phyloP scores from a whole-genome alignment of 2,329 filamentous ascomycete species.

The Pezicula radicicola region DNA sequence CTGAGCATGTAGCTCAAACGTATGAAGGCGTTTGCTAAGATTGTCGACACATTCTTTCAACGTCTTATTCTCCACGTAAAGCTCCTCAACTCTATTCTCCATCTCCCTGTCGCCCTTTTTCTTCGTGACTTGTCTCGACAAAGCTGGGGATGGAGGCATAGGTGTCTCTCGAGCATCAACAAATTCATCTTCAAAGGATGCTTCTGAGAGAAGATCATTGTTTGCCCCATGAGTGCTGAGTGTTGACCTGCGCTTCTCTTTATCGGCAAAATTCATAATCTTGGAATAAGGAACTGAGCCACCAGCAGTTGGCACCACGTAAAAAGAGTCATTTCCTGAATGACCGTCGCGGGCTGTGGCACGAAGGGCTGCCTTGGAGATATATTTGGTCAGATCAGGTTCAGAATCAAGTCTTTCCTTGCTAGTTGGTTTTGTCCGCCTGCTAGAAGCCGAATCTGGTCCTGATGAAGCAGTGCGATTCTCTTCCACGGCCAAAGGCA shows the following conservation, averaged over 20 bases:
- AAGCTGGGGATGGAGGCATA: constrained; percentile 39
- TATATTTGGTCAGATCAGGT: constrained; percentile 78
- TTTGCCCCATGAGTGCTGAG: constrained; percentile 42
- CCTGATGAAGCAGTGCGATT: constrained; percentile 33
- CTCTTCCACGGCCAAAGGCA: constrained; percentile 65
- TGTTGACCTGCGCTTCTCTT: constrained; percentile 59
- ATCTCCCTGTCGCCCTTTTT: constrained; percentile 40
- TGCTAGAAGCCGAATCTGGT: constrained; percentile 35
- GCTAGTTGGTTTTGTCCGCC: constrained; percentile 18
- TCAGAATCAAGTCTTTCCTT: constrained; percentile 41
- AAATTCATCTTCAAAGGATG: constrained; percentile 80
- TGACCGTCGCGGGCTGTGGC: constrained; percentile 71
- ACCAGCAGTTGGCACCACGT: constrained; percentile 88
- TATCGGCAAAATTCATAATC: constrained; percentile 71
- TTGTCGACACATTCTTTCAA: constrained; percentile 84
- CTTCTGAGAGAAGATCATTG: constrained; percentile 35
- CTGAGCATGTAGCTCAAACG: constrained; percentile 91
- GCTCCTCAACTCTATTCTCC: constrained; percentile 77
- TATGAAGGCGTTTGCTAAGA: constrained; percentile 80
- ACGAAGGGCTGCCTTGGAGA: constrained; percentile 79
- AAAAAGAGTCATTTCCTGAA: constrained; percentile 73
- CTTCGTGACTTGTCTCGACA: constrained; percentile 32
- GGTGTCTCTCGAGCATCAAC: constrained; percentile 77
- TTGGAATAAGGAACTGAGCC: constrained; percentile 92
- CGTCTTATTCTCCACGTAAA: constrained; percentile 83